Evolutionary conservation across 371 early-diverging fungal genomes (phyloP).

Genomic region (Mucor velutinosus): DNA sequence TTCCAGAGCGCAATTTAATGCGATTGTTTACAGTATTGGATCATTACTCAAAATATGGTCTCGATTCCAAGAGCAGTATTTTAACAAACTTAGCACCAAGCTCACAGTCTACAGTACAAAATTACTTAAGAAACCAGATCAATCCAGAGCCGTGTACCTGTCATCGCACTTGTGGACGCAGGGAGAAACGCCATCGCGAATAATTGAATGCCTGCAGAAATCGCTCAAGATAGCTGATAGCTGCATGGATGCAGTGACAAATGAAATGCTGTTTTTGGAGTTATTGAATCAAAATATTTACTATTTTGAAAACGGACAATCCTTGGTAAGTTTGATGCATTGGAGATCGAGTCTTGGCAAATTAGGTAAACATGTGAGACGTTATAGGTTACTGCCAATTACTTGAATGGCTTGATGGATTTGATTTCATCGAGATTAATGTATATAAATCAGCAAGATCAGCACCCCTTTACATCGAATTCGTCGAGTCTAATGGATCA

Average conservation of each 20-base stretch:
- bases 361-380: background rate
- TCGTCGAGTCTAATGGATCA: constrained; percentile 34
- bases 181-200: constrained; percentile 35
- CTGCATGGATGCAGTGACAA: constrained; percentile 86
- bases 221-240: constrained; percentile 92
- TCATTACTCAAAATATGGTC: constrained; percentile 48
- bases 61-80: constrained; percentile 50
- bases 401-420: constrained; percentile 88
- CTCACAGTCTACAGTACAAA: constrained; percentile 82
- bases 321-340: constrained; percentile 46
- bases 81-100: constrained; percentile 89
- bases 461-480: constrained; percentile 62
- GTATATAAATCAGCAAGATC: constrained; percentile 70
- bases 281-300: constrained; percentile 89
- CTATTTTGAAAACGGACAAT: constrained; percentile 86
- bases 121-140: constrained; percentile 89
- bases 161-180: constrained; percentile 85
- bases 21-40: constrained; percentile 82
- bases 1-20: constrained; percentile 84
- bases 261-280: constrained; percentile 90
- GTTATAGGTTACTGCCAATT: constrained; percentile 71
- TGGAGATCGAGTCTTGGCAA: background rate
- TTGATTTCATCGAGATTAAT: constrained; percentile 76
- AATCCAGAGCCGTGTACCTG: constrained; percentile 81
- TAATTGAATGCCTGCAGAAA: constrained; percentile 87